These are phyloP conservation scores for Solanum verrucosum DNA, from an alignment of 257 asterid genomes.

Conservation along the genomic window DNA sequence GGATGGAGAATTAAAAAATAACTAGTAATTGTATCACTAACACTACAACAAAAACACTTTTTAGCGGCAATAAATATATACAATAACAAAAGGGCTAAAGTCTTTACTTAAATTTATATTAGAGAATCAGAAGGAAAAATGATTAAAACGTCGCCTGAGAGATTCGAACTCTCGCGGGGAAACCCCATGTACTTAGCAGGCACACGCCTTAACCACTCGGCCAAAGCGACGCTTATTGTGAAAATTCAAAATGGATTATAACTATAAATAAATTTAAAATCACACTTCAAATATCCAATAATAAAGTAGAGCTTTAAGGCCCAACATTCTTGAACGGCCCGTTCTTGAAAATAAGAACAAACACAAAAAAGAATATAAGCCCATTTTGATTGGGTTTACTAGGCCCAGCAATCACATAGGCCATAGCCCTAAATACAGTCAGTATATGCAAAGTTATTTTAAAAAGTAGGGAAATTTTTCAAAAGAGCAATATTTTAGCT, in stretches of 20 bases:
- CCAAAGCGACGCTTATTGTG: slow-evolving; percentile 38
- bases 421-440: background rate
- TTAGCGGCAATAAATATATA: background rate
- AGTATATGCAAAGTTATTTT: background rate
- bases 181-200: slow-evolving; percentile 62
- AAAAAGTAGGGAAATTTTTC: too few species aligned
- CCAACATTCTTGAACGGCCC: background rate
- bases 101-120: too few species aligned
- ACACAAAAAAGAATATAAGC: background rate
- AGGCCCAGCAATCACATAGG: background rate
- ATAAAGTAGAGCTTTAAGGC: background rate
- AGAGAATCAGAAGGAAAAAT: background rate
- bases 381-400: background rate
- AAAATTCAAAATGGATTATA: accelerated
- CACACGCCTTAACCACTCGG: slow-evolving; percentile 79
- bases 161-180: slow-evolving; percentile 99
- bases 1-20: too few species aligned
- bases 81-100: background rate
- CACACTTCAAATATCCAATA: background rate
- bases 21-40: background rate
- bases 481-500: too few species aligned
- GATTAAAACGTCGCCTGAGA: slow-evolving; percentile 66
- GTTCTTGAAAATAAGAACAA: background rate
- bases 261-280: too few species aligned
- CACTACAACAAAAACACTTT: background rate